phyloP scores from a whole-genome alignment of 2,329 filamentous ascomycete genomes.

The Hirsutella minnesotensis region DNA sequence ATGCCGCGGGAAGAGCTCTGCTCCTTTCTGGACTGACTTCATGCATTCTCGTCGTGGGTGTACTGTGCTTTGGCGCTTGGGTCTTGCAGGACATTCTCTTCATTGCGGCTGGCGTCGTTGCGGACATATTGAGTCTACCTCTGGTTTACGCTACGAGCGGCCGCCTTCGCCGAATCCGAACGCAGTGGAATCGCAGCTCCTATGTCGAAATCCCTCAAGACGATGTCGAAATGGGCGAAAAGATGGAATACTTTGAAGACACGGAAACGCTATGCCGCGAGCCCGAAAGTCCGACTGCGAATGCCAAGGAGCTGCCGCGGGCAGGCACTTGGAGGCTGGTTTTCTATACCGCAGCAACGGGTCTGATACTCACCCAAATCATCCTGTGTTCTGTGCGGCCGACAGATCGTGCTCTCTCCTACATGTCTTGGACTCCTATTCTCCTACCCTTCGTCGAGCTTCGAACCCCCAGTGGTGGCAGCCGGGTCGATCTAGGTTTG shows the following conservation, averaged over 20 bases:
- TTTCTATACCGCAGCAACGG: slow-evolving; percentile 11
- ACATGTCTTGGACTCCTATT: slow-evolving; percentile 21
- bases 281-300: neutral
- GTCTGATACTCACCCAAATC: slow-evolving; percentile 14
- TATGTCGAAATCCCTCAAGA: slow-evolving; percentile 6
- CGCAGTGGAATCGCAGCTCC: neutral
- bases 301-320: neutral
- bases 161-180: neutral
- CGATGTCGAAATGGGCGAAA: slow-evolving; percentile 4
- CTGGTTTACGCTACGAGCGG: slow-evolving; percentile 1
- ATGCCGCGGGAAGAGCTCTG: slow-evolving; percentile 12
- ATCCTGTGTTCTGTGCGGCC: slow-evolving; percentile 14
- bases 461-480: slow-evolving; percentile 14
- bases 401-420: slow-evolving; percentile 17
- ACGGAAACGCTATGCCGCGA: no score
- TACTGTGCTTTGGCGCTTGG: slow-evolving; percentile 6
- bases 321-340: slow-evolving; percentile 2
- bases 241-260: slow-evolving; percentile 1
- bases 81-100: slow-evolving; percentile 12
- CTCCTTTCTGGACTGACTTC: slow-evolving; percentile 14
- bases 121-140: slow-evolving; percentile 10
- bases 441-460: slow-evolving; percentile 21
- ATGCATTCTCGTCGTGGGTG: neutral
- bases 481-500: slow-evolving; percentile 10
- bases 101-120: slow-evolving; percentile 7